phyloP scores from a whole-genome alignment of 73 alveolate species.

The Paraurostyla sp. region DNA sequence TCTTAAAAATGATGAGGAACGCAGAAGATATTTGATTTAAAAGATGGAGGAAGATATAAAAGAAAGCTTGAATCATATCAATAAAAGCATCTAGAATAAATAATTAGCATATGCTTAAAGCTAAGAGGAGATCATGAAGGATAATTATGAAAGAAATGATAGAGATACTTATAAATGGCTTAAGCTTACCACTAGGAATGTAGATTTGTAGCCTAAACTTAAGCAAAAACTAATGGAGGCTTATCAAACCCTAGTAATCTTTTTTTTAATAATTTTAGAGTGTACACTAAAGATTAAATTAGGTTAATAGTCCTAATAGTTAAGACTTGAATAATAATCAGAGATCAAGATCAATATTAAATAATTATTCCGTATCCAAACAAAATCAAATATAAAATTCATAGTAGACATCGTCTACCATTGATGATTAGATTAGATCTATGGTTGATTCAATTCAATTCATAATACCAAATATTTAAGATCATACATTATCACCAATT shows the following conservation, averaged over 20 bases:
- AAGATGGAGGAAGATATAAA: slow-evolving; percentile 43
- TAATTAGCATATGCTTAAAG: neutral
- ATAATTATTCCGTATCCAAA: neutral
- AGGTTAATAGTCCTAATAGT: neutral
- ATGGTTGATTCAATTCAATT: slow-evolving; percentile 25
- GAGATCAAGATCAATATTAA: neutral
- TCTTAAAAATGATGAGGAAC: slow-evolving; percentile 33
- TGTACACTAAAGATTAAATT: neutral
- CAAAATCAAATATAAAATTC: too few relatives aligned
- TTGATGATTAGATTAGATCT: neutral
- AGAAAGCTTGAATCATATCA: neutral
- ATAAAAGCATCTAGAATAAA: neutral
- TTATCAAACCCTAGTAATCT: neutral
- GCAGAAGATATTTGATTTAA: neutral
- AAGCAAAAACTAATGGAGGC: slow-evolving; percentile 38
- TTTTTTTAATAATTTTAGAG: neutral
- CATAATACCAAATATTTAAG: too few relatives aligned
- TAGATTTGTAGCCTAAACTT: slow-evolving; percentile 1
- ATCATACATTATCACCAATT: too few relatives aligned
- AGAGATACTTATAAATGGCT: slow-evolving; percentile 29
- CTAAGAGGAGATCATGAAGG: neutral
- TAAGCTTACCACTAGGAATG: neutral
- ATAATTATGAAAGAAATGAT: too few relatives aligned
- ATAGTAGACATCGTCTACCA: neutral
- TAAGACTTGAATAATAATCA: neutral